Evolutionary conservation across 2,329 filamentous ascomycete species (phyloP).

Genomic region (Penicillium polonicum): DNA sequence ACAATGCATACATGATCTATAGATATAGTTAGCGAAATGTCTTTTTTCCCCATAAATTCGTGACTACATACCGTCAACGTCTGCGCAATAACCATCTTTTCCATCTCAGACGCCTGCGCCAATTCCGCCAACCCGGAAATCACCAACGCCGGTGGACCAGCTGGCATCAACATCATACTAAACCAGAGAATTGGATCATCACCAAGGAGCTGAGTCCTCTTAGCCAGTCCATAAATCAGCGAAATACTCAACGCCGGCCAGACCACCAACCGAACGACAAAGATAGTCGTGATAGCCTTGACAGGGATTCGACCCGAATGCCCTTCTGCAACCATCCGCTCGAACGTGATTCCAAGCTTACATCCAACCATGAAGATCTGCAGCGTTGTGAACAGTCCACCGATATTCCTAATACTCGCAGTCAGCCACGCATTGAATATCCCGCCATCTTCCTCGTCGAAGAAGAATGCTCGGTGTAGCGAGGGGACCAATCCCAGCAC

Average conservation of each 20-base stretch:
- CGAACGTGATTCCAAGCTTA: constrained; percentile 58
- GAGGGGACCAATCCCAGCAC: constrained; percentile 59
- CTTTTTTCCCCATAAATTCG: background rate
- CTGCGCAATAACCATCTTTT: constrained; percentile 57
- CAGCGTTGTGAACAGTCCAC: constrained; percentile 62
- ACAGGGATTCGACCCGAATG: constrained; percentile 40
- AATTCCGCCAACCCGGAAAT: constrained; percentile 54
- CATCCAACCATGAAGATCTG: constrained; percentile 67
- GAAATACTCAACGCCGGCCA: constrained; percentile 61
- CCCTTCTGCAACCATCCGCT: constrained; percentile 43
- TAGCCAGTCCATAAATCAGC: constrained; percentile 55
- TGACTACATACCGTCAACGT: constrained; percentile 44
- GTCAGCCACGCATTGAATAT: constrained; percentile 68
- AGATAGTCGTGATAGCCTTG: constrained; percentile 46
- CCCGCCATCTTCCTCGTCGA: constrained; percentile 56
- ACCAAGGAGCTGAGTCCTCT: constrained; percentile 52
- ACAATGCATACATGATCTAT: constrained; percentile 36
- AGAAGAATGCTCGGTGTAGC: constrained; percentile 64
- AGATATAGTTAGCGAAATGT: constrained; percentile 3
- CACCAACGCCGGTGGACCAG: constrained; percentile 32
- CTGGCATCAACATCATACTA: constrained; percentile 59
- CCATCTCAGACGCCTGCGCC: background rate
- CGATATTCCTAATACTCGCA: constrained; percentile 59
- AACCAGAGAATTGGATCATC: constrained; percentile 67
- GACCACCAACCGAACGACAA: constrained; percentile 52